A percentile compares a stretch with the other conserved stretches of the same genome.
phyloP scores from a whole-genome alignment of 805 yeast genomes.

The Starmerella cellae region DNA sequence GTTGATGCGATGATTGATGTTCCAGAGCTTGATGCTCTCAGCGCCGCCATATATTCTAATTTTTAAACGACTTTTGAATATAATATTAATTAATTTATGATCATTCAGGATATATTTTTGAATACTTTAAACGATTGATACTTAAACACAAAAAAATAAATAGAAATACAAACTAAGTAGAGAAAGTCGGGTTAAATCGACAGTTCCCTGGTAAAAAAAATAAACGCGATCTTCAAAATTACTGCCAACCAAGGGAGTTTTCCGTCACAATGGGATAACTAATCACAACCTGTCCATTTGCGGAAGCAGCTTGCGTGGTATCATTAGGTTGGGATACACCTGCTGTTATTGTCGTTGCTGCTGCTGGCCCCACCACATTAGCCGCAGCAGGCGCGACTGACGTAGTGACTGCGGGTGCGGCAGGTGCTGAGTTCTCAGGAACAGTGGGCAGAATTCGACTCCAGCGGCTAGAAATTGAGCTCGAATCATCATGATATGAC shows the following conservation, averaged over 20 bases:
- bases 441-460: conserved; percentile 1
- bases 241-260: conserved; percentile 32
- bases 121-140: no score
- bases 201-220: no score
- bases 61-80: no score
- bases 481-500: conserved; percentile 17
- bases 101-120: no score
- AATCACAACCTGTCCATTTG: conserved; percentile 21
- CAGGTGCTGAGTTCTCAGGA: neutral
- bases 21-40: conserved; percentile 66
- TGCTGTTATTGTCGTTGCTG: neutral
- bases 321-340: neutral
- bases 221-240: no score
- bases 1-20: conserved; percentile 36
- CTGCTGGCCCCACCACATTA: neutral
- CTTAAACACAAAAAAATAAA: no score
- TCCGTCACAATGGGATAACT: conserved; percentile 32
- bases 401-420: neutral
- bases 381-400: neutral
- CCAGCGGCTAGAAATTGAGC: conserved; percentile 8
- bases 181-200: no score
- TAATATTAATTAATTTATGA: no score
- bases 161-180: no score
- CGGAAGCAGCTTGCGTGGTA: neutral
- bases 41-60: conserved; percentile 83